Conservation (phyloP, 495 filamentous ascomycete genomes). For the Podospora pseudocomata region DNA sequence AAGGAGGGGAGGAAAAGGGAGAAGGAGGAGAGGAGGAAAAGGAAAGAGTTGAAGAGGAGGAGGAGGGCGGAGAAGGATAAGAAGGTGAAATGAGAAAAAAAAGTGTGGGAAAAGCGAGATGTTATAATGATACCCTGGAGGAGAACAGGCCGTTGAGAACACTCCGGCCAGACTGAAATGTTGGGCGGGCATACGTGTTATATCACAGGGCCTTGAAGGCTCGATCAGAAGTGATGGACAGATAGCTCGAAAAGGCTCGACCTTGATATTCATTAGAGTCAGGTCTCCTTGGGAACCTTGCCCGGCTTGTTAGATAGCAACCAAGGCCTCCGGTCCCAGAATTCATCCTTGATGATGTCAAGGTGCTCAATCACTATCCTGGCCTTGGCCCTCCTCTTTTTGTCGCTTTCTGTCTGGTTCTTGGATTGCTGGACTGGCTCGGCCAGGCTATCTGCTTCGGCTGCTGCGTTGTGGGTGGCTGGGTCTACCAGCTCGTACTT, state of each 20-base stretch:
- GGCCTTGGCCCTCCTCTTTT: slow-evolving; percentile 70
- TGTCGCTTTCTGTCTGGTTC: slow-evolving; percentile 72
- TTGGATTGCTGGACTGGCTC: slow-evolving; percentile 56
- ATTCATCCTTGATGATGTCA: slow-evolving; percentile 91
- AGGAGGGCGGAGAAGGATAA: slow-evolving; percentile 13
- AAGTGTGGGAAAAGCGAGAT: background rate
- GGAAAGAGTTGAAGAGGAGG: slow-evolving; percentile 13
- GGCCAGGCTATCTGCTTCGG: slow-evolving; percentile 37
- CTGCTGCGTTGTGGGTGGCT: slow-evolving; percentile 34
- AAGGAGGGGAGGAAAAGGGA: slow-evolving; percentile 5
- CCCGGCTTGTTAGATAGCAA: slow-evolving; percentile 72
- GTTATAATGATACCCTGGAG: background rate
- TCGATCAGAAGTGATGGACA: background rate
- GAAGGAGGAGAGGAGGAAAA: slow-evolving; percentile 29
- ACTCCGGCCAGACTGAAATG: background rate
- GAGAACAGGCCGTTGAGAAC: background rate
- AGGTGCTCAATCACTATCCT: slow-evolving; percentile 75
- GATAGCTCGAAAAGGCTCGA: background rate
- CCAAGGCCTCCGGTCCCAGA: slow-evolving; percentile 87
- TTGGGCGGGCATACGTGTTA: background rate
- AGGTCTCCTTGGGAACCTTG: slow-evolving; percentile 56
- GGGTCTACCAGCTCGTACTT: slow-evolving; percentile 56
- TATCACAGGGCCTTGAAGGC: background rate
- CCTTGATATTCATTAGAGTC: background rate
- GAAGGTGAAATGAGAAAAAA: background rate